Evolutionary conservation across 2,329 filamentous ascomycete species (phyloP), one percentile per base, ranked within the genome.

Genomic region (Ceratocystis lukuohia): DNA sequence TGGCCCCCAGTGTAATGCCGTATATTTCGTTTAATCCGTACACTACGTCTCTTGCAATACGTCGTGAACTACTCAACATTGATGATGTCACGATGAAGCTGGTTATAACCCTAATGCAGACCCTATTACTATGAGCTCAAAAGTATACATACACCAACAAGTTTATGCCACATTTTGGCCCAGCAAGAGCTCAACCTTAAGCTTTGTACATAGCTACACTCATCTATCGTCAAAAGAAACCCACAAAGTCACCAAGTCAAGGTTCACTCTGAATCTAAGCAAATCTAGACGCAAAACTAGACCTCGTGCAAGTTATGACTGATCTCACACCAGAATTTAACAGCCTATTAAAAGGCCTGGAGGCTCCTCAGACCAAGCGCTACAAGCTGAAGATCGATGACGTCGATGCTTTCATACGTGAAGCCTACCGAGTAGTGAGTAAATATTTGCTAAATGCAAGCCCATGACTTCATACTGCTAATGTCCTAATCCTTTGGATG

Each of bases 361-460:
- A 83, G 75, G 80, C 81, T 57, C 77, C 78, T 33, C 76, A 79
- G 6, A 79, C 81, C 12, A 76, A 72, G 65, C 71, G 69, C 46
- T 72, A 72, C 59, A 71, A 73, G 69, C 79, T 79, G 69, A 78
- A 74, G 66, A 71, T 79, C 62, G 78, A 82, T 70, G 80, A 76
- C 71, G 82, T 94, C 63, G 89, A 96, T 74, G 88, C 88, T 72
- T 99, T 97, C 74, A 79, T 97, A 44, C 91, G 93, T 73, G 93
- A 97, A 77, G 94, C 94, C 65, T 94, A 96, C 77, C 85, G 88
- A 74, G 96, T 97, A 75, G 92, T 95, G 78, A 72, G 82, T 75
- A 63, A 69, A 71, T 70, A 17, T 65, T 53, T 44, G 57, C 37
- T 59, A 15, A 15, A 1, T 25, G 5, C 22, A 12, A 17, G 30